A percentile compares a stretch with the other conserved stretches of the same genome.
Evolutionary conservation across 768 basidiomycete genomes (phyloP).

Genomic region (Royoungia palumana): DNA sequence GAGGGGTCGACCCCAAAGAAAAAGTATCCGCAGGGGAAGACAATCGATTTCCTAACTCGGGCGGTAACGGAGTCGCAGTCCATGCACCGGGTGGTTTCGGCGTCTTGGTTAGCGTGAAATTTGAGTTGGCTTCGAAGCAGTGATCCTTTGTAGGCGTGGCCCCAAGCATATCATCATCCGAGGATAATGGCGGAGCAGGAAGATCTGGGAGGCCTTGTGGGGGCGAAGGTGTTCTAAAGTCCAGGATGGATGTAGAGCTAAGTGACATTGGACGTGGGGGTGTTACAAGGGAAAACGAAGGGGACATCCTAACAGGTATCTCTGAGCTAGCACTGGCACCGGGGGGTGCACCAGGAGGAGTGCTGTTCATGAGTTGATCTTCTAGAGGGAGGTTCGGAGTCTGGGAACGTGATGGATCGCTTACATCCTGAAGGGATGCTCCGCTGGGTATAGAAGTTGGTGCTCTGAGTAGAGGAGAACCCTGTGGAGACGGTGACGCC

Average conservation of each 20-base stretch:
- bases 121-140: constrained; percentile 12
- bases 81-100: constrained; percentile 47
- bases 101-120: constrained; percentile 40
- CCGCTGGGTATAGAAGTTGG: constrained; percentile 9
- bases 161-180: constrained; percentile 43
- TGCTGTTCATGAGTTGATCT: constrained; percentile 14
- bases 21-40: constrained; percentile 19
- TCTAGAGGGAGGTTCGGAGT: not conserved
- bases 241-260: constrained; percentile 35
- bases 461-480: constrained; percentile 14
- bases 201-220: constrained; percentile 61
- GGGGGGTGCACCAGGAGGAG: constrained; percentile 28
- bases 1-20: constrained; percentile 25
- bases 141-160: constrained; percentile 20
- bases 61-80: constrained; percentile 38
- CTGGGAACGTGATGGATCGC: constrained; percentile 16
- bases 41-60: constrained; percentile 11
- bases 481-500: constrained; percentile 18
- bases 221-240: constrained; percentile 63
- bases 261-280: constrained; percentile 46
- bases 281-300: constrained; percentile 37
- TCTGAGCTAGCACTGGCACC: not conserved
- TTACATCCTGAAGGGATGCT: constrained; percentile 12
- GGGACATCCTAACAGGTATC: constrained; percentile 3
- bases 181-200: constrained; percentile 60